phyloP scores from a whole-genome alignment of 352 stramenopile genomes.

The Globisporangium cederbergense region DNA sequence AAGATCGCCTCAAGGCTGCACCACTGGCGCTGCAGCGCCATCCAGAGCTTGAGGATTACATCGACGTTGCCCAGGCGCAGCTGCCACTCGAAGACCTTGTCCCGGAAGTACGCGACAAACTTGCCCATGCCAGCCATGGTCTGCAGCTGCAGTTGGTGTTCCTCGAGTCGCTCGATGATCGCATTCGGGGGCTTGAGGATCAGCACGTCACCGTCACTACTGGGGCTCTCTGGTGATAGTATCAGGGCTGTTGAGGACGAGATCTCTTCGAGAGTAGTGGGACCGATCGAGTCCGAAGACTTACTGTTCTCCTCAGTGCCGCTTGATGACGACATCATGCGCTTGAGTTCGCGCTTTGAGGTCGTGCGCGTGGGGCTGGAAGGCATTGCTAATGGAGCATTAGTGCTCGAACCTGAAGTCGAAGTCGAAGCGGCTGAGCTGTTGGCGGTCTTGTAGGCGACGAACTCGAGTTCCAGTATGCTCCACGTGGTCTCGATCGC shows the following conservation, averaged over 20 bases:
- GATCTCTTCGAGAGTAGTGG: background rate
- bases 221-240: background rate
- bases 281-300: background rate
- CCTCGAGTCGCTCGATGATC: slow-evolving; percentile 93
- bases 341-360: slow-evolving; percentile 2
- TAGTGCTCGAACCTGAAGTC: background rate
- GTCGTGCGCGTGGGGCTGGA: background rate
- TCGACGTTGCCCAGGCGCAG: slow-evolving; percentile 90
- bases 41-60: slow-evolving; percentile 92
- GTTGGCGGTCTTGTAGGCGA: slow-evolving; percentile 79
- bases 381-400: background rate
- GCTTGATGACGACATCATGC: background rate
- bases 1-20: slow-evolving; percentile 95
- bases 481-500: slow-evolving; percentile 91
- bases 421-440: slow-evolving; percentile 10
- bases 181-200: slow-evolving; percentile 90
- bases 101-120: slow-evolving; percentile 95
- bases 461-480: slow-evolving; percentile 90
- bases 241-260: slow-evolving; percentile 1
- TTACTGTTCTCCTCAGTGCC: background rate
- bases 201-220: slow-evolving; percentile 73
- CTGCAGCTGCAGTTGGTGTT: slow-evolving; percentile 94
- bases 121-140: slow-evolving; percentile 96
- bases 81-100: slow-evolving; percentile 95
- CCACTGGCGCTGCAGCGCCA: slow-evolving; percentile 89